These are phyloP conservation scores for Picea glauca DNA, from an alignment of 75 land plant species.

Conservation along the genomic window DNA sequence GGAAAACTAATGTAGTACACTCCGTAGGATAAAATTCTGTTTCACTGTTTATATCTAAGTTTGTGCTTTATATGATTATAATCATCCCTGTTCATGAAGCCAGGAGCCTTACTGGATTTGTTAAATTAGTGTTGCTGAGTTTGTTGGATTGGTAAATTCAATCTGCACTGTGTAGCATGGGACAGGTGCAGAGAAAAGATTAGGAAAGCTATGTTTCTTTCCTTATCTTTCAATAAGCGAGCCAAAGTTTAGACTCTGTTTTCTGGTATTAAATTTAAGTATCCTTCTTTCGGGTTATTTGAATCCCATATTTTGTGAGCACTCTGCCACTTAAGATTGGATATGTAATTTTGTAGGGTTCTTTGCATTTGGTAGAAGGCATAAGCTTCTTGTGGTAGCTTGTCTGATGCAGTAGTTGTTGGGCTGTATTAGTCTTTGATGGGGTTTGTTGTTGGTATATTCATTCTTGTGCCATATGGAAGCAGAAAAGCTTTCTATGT, in stretches of 20 bases:
- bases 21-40: neutral
- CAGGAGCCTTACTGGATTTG: neutral
- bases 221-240: no score
- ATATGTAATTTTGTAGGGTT: neutral
- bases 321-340: neutral
- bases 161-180: neutral
- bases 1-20: neutral
- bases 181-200: neutral
- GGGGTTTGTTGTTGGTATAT: no score
- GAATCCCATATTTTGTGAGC: no score
- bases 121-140: neutral
- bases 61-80: neutral
- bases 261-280: no score
- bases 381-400: constrained; percentile 1
- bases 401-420: neutral
- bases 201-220: neutral
- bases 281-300: neutral
- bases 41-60: neutral
- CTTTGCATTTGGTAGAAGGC: neutral
- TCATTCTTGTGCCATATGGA: no score
- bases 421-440: no score
- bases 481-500: no score
- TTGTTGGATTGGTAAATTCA: neutral
- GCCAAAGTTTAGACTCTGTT: no score
- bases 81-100: neutral